A percentile compares a stretch with the other conserved stretches of the same genome.
Evolutionary conservation across 2,329 filamentous ascomycete genomes (phyloP).

Genomic region (Hypoxylon sp.): DNA sequence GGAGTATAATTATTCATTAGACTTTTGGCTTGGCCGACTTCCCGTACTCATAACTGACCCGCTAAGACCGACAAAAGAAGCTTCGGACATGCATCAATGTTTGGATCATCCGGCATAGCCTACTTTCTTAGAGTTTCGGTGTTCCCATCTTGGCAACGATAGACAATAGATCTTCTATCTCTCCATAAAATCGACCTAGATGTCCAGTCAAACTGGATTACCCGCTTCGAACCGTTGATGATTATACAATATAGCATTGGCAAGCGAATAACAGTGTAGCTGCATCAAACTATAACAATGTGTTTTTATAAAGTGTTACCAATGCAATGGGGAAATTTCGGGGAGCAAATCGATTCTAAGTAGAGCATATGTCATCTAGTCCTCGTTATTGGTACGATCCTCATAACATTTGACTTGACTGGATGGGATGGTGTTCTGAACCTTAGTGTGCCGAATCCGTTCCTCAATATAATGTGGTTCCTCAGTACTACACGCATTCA

Average conservation of each 20-base stretch:
- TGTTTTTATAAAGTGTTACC: background rate
- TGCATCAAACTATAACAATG: background rate
- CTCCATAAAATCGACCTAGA: background rate
- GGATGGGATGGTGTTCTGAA: constrained; percentile 14
- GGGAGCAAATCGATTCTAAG: background rate
- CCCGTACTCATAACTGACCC: background rate
- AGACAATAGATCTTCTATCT: constrained; percentile 1
- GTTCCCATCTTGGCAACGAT: background rate
- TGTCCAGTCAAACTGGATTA: background rate
- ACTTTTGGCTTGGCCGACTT: background rate
- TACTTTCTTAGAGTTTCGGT: constrained; percentile 27
- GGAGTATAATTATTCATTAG: background rate
- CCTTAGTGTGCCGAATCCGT: constrained; percentile 24
- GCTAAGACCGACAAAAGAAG: background rate
- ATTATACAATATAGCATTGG: background rate
- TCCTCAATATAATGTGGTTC: constrained; percentile 20
- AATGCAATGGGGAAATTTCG: background rate
- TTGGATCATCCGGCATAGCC: constrained; percentile 8
- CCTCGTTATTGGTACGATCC: background rate
- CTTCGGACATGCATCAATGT: constrained; percentile 16
- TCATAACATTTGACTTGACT: constrained; percentile 10
- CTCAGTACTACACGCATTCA: constrained; percentile 24
- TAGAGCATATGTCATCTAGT: background rate
- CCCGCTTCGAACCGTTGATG: background rate
- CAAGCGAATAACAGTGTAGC: background rate